Base-by-base conservation (phyloP, 208 protist genomes). In the Naegleria lovaniensis region DNA sequence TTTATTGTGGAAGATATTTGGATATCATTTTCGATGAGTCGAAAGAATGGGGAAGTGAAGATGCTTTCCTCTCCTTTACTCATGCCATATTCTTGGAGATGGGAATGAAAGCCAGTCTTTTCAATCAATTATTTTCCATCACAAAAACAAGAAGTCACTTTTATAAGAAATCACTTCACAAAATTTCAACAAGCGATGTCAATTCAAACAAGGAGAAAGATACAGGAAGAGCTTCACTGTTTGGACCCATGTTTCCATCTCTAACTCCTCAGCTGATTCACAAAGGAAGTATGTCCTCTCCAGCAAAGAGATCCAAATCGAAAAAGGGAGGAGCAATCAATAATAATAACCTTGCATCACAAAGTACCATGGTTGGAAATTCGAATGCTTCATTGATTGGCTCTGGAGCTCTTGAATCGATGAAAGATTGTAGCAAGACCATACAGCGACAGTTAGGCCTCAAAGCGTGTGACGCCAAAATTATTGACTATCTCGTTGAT, bases 381-480 rank as follows among this genome's bases (percentile, higher is more conserved):
- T 67, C 55, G 22, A 15, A 67, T 29, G 22, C 19, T 29, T 67
- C 11, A 4, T 13, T 29, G 11, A 79, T 79, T 79, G 67, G 67
- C 9, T 79, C 67, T 6, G 67, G 67, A 36, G 25, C 29, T 36
- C 29, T 79, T 19, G 67, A 79, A 79, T 36, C 67, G 2, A 79
- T 79, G 67, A 79, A 36, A 79, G 67, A 79, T 79, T 79, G 67
- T n/a, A 79, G 67, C n/a, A 79, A 79, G 29, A 36, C 16, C 67
- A 79, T 79, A 11, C 67, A 79, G 36, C 2, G 29, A 36, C 67
- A 79, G 6, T 79, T 79, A 36, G 67, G 67, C 0, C 29, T 79
- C 0, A 79, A 36, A 9, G 13, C 29, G 5, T 79, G 67, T 79
- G 67, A 79, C 29, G 19, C 29, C n/a, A 79, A 29, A 79, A 79